Base-by-base conservation (phyloP, 2,329 filamentous ascomycete species). In the Nigrospora sphaerica region DNA sequence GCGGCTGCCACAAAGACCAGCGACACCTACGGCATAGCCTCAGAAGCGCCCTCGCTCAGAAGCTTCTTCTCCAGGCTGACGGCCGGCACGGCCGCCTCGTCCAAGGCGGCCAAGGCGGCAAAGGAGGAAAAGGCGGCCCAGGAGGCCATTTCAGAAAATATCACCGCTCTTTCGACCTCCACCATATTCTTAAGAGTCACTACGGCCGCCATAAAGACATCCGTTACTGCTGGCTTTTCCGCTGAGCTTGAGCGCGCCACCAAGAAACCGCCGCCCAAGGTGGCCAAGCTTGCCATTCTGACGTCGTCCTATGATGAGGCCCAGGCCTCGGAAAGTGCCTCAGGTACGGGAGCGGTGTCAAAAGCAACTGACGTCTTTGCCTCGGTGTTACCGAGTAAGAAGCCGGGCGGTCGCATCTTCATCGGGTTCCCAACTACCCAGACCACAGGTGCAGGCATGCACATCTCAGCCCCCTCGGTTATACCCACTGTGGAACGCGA, bases 351-450 rank as follows among this genome's bases (percentile, higher is more conserved):
- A 6, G 63, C 68, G 14, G 60, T 77, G 12, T 70, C 77, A 9
- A 80, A 83, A 50, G 76, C 80, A 3, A 75, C 78, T 1, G 88
- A 95, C 60, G 83, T 98, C 9, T 96, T 98, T 63, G 80, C 86
- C 1, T 93, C 91, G 2, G 91, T 98, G 1, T 69, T 97, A 6
- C 93, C 93, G 3, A 89, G 80, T 47, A 95, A 90, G 63, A 87
- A 88, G 56, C 78, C 79, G 0, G 80, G 81, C 10, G 93, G 93
- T 7, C 84, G 88, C 45, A 87, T 98, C 46, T 98, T 97, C 59
- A 98, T 98, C 59, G 93, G 93, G 0, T 98, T 98, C 60, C 92
- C 93, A 3, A 98, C 93, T 2, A 91, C 92, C 55, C 93, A 98
- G 69, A 98, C 93, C 0, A 98, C 95, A 0, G 93, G 92, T 46